Evolutionary conservation across 2,329 filamentous ascomycete species (phyloP), one percentile per base, ranked within the genome.

Genomic region (Colletotrichum sp.): DNA sequence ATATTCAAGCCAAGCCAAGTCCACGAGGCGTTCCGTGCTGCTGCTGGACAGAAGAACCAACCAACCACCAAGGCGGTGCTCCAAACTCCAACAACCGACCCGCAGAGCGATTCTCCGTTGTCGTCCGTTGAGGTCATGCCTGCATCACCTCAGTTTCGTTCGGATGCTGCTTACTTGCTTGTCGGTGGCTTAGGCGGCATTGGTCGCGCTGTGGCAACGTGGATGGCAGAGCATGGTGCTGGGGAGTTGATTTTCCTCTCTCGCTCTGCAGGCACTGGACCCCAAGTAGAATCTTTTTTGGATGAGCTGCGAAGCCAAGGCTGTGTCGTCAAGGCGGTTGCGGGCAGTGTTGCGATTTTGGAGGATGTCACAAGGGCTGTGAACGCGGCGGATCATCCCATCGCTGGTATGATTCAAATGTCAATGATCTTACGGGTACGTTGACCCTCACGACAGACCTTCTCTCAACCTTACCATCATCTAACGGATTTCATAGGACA

Each of bases 131-230:
- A 26, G 36, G 21, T 66, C 24, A 63, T 7, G 26, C 59, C 59
- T 34, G 59, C 30, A 30, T 63, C 59, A 8, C 68, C 57, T 26
- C 43, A 30, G 18, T 71, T 71, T 26, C 69, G 69, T 48, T 52
- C 60, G 6, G 36, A 71, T 65, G 39, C 59, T 57, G 21, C 39
- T 57, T 90, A 90, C 77, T 80, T 90, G 60, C 83, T 90, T 30
- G 85, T 90, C 13, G 89, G 89, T 9, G 87, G 89, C 13, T 87
- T 88, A 1, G 89, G 89, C 36, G 89, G 88, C n/a, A 82, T 90
- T 8, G 89, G 89, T 6, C 83, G 87, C 39, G 87, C 86, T 68
- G 86, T 90, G 79, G 82, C 87, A 8, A 84, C 83, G 7, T 87
- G 87, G 84, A 88, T 91, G 87, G 84, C 87, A 16, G 81, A 82